phyloP scores from a whole-genome alignment of 257 asterid genomes.

The Solanum verrucosum region DNA sequence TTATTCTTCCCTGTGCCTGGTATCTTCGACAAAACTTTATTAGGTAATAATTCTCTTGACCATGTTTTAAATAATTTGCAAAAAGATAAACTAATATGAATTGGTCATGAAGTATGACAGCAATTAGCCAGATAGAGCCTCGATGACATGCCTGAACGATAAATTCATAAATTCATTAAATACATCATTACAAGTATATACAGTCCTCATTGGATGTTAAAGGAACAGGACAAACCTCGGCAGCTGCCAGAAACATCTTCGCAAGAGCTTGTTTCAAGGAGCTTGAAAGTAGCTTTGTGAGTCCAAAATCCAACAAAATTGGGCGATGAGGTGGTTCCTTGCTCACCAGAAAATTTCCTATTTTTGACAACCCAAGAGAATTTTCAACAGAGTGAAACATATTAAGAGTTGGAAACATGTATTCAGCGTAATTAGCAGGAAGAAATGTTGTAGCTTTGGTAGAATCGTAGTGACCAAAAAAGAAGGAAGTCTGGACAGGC shows the following conservation, averaged over 20 bases:
- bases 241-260: conserved; percentile 94
- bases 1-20: neutral
- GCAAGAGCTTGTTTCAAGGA: conserved; percentile 82
- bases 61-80: neutral
- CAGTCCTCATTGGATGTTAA: neutral
- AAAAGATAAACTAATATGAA: neutral
- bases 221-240: conserved; percentile 58
- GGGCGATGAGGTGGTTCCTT: conserved; percentile 92
- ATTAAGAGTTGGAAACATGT: neutral
- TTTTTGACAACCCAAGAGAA: conserved; percentile 14
- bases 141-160: neutral
- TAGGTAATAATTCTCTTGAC: neutral
- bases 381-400: neutral
- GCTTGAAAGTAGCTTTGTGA: conserved; percentile 70
- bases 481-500: neutral
- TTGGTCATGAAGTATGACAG: neutral
- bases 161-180: neutral
- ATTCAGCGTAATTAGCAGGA: neutral
- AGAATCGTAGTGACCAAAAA: neutral
- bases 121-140: neutral
- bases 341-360: conserved; percentile 97
- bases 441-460: neutral
- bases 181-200: neutral
- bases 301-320: conserved; percentile 91
- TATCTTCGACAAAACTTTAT: neutral